A percentile compares a stretch with the other conserved stretches of the same genome.
These are phyloP conservation scores for Globisporangium cylindrosporum DNA, from an alignment of 352 stramenopile genomes.

Conservation along the genomic window DNA sequence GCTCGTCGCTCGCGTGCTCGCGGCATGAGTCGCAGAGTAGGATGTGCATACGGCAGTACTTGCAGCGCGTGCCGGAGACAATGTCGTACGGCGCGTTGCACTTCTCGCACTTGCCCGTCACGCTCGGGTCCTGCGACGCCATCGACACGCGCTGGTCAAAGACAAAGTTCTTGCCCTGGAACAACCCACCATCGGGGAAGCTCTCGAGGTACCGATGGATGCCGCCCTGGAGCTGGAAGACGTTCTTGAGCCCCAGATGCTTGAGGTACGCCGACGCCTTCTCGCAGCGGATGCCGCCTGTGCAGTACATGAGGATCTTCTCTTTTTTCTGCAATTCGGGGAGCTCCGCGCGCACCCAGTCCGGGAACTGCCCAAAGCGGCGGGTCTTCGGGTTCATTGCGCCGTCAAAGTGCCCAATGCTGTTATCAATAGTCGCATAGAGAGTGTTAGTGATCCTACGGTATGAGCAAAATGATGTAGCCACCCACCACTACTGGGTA, in stretches of 20 bases:
- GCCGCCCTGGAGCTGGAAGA: slow-evolving; percentile 78
- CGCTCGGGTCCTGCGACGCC: slow-evolving; percentile 39
- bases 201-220: slow-evolving; percentile 84
- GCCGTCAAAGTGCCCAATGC: slow-evolving; percentile 69
- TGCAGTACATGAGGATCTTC: slow-evolving; percentile 88
- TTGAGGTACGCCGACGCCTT: slow-evolving; percentile 80
- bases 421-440: slow-evolving; percentile 6
- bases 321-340: slow-evolving; percentile 56
- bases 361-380: slow-evolving; percentile 76
- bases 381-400: slow-evolving; percentile 80
- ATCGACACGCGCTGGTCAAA: slow-evolving; percentile 82
- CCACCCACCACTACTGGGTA: not conserved
- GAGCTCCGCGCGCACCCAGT: slow-evolving; percentile 58
- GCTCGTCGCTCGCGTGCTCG: slow-evolving; percentile 24
- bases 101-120: slow-evolving; percentile 63
- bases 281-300: slow-evolving; percentile 79
- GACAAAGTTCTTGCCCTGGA: slow-evolving; percentile 86
- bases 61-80: slow-evolving; percentile 58
- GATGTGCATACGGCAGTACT: slow-evolving; percentile 80
- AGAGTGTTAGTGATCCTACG: not conserved
- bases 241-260: slow-evolving; percentile 60
- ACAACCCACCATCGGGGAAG: slow-evolving; percentile 70
- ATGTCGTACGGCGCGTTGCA: slow-evolving; percentile 65
- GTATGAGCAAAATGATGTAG: not conserved
- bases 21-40: slow-evolving; percentile 61